Percentiles rank a stretch among this genome's conserved stretches.
These are phyloP conservation scores for Rhodomyrtus psidioides DNA, from an alignment of 441 rosid species.

Conservation along the genomic window DNA sequence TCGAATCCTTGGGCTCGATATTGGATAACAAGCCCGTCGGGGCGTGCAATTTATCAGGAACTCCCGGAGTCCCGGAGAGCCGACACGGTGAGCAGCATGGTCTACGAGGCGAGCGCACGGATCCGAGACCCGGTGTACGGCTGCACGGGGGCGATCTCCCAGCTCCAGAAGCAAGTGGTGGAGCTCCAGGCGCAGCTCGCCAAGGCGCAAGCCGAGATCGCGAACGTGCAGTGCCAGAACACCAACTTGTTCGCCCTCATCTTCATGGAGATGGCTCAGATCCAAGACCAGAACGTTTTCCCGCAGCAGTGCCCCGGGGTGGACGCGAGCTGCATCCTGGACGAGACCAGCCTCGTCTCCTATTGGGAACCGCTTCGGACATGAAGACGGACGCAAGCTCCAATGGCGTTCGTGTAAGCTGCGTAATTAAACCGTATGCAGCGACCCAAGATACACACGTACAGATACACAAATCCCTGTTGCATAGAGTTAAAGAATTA, in stretches of 20 bases:
- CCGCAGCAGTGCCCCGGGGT: slow-evolving; percentile 1
- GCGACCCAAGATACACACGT: no score
- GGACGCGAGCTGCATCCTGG: slow-evolving; percentile 33
- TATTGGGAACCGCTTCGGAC: slow-evolving; percentile 49
- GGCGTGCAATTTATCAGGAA: slow-evolving; percentile 23
- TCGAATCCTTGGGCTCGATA: background rate
- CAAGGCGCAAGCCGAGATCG: slow-evolving; percentile 47
- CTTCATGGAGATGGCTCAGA: slow-evolving; percentile 38
- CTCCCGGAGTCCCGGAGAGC: slow-evolving; percentile 51
- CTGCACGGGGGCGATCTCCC: slow-evolving; percentile 45
- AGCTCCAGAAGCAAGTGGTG: slow-evolving; percentile 48
- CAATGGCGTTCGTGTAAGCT: background rate
- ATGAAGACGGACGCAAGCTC: slow-evolving; percentile 2
- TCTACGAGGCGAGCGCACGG: slow-evolving; percentile 60
- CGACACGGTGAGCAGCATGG: slow-evolving; percentile 69
- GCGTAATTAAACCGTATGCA: no score
- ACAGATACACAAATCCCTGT: no score
- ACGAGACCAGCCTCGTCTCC: slow-evolving; percentile 25
- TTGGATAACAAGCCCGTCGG: background rate
- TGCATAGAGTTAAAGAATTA: no score
- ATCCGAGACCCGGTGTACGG: slow-evolving; percentile 68
- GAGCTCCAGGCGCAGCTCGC: slow-evolving; percentile 62
- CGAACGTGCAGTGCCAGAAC: slow-evolving; percentile 45
- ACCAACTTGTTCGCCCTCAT: slow-evolving; percentile 31
- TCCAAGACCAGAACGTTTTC: slow-evolving; percentile 14